Base-by-base conservation (phyloP, 2,329 filamentous ascomycete species). In the Ceratocystis ficicola region DNA sequence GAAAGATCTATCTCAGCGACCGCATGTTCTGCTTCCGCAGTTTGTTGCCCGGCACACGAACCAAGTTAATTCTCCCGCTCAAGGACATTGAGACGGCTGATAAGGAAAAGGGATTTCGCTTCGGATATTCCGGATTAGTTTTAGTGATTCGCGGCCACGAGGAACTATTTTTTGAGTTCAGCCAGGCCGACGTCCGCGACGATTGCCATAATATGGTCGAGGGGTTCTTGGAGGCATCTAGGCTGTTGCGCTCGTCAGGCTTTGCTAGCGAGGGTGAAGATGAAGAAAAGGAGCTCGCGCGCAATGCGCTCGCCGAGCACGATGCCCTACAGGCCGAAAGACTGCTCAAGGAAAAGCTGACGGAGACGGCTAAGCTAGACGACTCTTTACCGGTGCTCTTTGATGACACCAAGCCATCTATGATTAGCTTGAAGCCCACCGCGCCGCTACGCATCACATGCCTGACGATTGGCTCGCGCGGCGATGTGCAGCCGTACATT, bases 401-500 rank as follows among this genome's bases (percentile, higher is more conserved):
- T 70, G 94, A 97, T 72, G 93, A 97, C 71, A 86, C 89, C 7
- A 86, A 87, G 70, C 89, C 90, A 3, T 20, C 63, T 3, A 25
- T 64, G 22, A 81, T 96, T 69, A 90, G 94, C 70, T 95, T 96
- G 77, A 96, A 95, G 75, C 93, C 94, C 0, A 77, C 84, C 1
- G 81, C 89, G 70, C 80, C 92, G 1, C 78, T 99, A 73, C 86
- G 81, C 22, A 88, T 99, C 68, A 96, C 93, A 1, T 99, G 94
- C 73, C 78, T 99, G 46, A 99, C 94, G 0, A 99, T 99, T 69
- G 94, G 94, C 17, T 96, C 93, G 12, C 83, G 94, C 67, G 94
- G 94, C 28, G 94, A 99, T 73, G 93, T 99, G 3, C 94, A 99
- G 74, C 94, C 94, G 0, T 99, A 97, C 73, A 97, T 99, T 73